Evolutionary conservation across 108 stramenopile species (phyloP).

Genomic region (Skeletonema marinoi): DNA sequence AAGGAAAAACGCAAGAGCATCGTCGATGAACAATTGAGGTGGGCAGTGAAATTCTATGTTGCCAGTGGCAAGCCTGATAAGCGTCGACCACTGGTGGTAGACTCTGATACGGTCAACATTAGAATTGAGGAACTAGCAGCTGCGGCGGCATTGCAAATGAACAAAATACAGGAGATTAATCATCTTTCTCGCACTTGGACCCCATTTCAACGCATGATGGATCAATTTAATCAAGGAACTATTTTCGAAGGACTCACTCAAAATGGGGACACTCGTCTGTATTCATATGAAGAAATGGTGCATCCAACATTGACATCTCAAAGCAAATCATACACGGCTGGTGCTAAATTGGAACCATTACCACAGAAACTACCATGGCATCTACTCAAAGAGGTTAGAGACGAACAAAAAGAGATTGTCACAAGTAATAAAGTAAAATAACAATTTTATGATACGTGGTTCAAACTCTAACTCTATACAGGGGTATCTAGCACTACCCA

Average conservation of each 20-base stretch:
- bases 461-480: too few relatives aligned
- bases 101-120: neutral
- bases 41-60: conserved; percentile 37
- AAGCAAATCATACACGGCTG: neutral
- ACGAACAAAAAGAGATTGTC: neutral
- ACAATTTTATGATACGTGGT: too few relatives aligned
- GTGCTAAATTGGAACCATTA: neutral
- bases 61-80: conserved; percentile 46
- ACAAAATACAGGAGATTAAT: neutral
- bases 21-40: conserved; percentile 32
- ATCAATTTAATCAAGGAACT: conserved; percentile 9
- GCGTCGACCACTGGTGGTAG: conserved; percentile 7
- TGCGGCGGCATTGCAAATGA: conserved; percentile 1
- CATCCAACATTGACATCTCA: neutral
- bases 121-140: conserved; percentile 11
- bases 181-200: conserved; percentile 14
- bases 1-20: conserved; percentile 10
- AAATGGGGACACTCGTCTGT: neutral
- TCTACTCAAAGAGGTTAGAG: neutral
- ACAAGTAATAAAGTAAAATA: neutral
- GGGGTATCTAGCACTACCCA: too few relatives aligned
- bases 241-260: neutral
- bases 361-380: neutral
- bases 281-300: neutral
- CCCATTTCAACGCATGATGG: conserved; percentile 30